Conservation (phyloP, 345 rosid species). For the Citrus unshiu region DNA sequence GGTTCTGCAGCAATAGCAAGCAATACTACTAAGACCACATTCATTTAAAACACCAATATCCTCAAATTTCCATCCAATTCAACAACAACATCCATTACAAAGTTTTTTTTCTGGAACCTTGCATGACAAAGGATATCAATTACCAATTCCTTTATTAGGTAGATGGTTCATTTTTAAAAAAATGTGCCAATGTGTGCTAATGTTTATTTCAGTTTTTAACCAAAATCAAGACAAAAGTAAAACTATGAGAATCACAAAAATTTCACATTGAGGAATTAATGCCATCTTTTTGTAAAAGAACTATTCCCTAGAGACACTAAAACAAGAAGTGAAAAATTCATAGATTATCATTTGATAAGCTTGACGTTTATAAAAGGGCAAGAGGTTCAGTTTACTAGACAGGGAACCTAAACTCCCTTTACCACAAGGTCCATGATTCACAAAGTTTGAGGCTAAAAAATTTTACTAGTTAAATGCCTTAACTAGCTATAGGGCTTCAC, state of each 20-base stretch:
- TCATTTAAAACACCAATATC: background rate
- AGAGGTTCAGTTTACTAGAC: background rate
- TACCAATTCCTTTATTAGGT: background rate
- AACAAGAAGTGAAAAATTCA: background rate
- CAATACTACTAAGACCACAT: background rate
- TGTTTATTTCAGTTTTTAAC: background rate
- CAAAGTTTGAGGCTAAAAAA: background rate
- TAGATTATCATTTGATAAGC: background rate
- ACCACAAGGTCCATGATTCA: background rate
- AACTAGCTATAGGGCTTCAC: background rate
- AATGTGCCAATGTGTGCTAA: background rate
- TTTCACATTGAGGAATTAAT: background rate
- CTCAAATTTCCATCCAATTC: slow-evolving; percentile 4
- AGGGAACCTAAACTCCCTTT: background rate
- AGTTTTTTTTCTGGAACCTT: background rate
- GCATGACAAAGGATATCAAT: background rate
- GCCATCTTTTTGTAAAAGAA: background rate
- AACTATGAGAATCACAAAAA: background rate
- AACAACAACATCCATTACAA: background rate
- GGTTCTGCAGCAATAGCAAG: slow-evolving; percentile 56
- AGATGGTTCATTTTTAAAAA: background rate
- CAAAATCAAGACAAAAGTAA: background rate
- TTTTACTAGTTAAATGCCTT: background rate
- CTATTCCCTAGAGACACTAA: background rate
- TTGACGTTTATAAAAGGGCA: background rate